phyloP scores from a whole-genome alignment of 805 yeast species.

The Priceomyces fermenticarens region DNA sequence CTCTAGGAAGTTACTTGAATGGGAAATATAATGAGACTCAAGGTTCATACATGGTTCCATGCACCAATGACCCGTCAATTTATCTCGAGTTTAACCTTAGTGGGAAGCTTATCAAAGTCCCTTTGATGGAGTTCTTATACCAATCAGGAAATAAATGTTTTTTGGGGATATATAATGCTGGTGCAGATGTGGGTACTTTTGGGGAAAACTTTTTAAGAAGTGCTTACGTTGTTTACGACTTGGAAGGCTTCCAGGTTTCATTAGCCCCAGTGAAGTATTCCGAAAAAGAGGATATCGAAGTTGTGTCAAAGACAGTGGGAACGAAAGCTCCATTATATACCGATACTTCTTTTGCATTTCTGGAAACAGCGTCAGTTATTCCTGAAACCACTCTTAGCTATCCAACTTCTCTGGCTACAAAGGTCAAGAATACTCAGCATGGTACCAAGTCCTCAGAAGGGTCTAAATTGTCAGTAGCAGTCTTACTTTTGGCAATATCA shows the following conservation, averaged over 20 bases:
- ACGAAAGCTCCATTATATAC: too few relatives aligned
- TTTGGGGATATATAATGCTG: constrained; percentile 21
- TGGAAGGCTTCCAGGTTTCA: constrained; percentile 55
- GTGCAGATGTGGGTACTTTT: constrained; percentile 34
- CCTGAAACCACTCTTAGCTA: too few relatives aligned
- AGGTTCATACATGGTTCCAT: constrained; percentile 47
- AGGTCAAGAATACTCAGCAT: too few relatives aligned
- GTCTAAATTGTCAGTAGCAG: too few relatives aligned
- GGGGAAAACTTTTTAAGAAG: constrained; percentile 67
- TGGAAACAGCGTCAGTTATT: too few relatives aligned
- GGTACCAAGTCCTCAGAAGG: too few relatives aligned
- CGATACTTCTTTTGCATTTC: too few relatives aligned
- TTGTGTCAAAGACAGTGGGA: too few relatives aligned
- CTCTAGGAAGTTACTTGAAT: constrained; percentile 33
- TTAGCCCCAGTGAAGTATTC: constrained; percentile 39
- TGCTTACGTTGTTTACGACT: constrained; percentile 65
- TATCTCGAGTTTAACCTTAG: constrained; percentile 51
- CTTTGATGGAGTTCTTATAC: constrained; percentile 32
- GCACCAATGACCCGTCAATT: constrained; percentile 26
- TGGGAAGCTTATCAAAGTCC: constrained; percentile 53
- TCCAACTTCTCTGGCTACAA: too few relatives aligned
- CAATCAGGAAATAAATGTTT: constrained; percentile 15
- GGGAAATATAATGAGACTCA: constrained; percentile 38
- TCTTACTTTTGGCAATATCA: too few relatives aligned
- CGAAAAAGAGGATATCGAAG: constrained; percentile 41